Evolutionary conservation across 805 yeast species (phyloP).

Genomic region (Dipodascopsis tothii): DNA sequence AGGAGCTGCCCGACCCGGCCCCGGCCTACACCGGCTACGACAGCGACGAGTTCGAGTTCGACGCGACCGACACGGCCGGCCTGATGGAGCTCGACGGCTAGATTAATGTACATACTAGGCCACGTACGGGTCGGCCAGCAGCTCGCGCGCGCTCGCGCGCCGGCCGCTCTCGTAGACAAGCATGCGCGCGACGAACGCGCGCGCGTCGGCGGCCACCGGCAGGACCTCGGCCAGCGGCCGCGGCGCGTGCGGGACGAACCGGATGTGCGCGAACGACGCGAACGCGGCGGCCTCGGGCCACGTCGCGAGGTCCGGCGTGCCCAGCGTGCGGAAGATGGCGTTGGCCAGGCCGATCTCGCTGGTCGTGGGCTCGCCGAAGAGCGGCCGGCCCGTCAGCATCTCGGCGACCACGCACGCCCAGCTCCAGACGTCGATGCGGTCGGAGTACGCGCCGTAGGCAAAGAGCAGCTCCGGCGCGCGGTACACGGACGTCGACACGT

Average conservation of each 20-base stretch:
- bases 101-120: background rate
- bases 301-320: constrained; percentile 47
- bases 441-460: constrained; percentile 48
- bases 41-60: background rate
- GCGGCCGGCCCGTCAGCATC: constrained; percentile 39
- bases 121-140: background rate
- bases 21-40: background rate
- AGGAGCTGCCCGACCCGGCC: background rate
- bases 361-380: constrained; percentile 33
- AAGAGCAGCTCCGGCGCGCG: constrained; percentile 70
- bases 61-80: background rate
- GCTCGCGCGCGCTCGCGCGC: no score
- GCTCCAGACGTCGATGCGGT: constrained; percentile 64
- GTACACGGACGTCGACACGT: constrained; percentile 58
- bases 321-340: constrained; percentile 49
- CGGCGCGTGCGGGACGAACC: constrained; percentile 5
- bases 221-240: constrained; percentile 6
- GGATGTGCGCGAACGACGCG: constrained; percentile 6
- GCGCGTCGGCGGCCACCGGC: no score
- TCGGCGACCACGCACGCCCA: constrained; percentile 55
- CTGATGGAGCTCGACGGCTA: background rate
- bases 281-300: constrained; percentile 33
- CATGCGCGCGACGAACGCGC: no score
- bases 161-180: no score
- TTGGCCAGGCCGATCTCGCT: constrained; percentile 56